Evolutionary conservation across 2,329 filamentous ascomycete species (phyloP).

Genomic region (Pseudocercospora crystallina): DNA sequence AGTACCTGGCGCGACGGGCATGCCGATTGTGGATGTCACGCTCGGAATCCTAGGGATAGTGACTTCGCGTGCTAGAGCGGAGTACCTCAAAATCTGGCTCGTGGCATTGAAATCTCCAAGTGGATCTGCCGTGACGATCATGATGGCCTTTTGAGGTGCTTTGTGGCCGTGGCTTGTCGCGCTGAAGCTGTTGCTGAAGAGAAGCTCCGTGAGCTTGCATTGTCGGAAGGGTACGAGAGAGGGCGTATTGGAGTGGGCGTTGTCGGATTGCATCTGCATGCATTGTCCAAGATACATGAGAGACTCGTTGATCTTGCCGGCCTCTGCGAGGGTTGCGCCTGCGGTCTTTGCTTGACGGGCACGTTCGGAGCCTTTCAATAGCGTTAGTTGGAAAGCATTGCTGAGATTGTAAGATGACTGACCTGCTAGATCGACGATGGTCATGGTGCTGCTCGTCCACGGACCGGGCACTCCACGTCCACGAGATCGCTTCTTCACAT

Average conservation of each 20-base stretch:
- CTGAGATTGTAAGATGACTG: too few species aligned
- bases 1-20: slow-evolving; percentile 24
- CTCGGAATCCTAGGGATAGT: slow-evolving; percentile 87
- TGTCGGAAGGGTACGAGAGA: slow-evolving; percentile 73
- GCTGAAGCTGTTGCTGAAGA: slow-evolving; percentile 52
- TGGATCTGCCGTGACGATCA: slow-evolving; percentile 95
- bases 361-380: slow-evolving; percentile 69
- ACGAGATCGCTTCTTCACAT: slow-evolving; percentile 78
- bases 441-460: slow-evolving; percentile 78
- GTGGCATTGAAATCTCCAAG: slow-evolving; percentile 95
- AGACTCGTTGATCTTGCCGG: slow-evolving; percentile 97
- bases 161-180: slow-evolving; percentile 50
- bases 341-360: slow-evolving; percentile 92
- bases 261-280: slow-evolving; percentile 88
- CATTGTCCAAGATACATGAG: slow-evolving; percentile 98
- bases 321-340: slow-evolving; percentile 87
- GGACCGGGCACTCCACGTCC: slow-evolving; percentile 48
- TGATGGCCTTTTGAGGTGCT: slow-evolving; percentile 81
- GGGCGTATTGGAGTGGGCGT: slow-evolving; percentile 56
- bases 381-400: slow-evolving; percentile 30
- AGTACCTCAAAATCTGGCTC: slow-evolving; percentile 92
- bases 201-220: slow-evolving; percentile 54
- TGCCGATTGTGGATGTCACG: slow-evolving; percentile 68
- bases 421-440: slow-evolving; percentile 88
- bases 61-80: slow-evolving; percentile 86